Base-by-base conservation (phyloP, 2,329 filamentous ascomycete species). In the Xylariomycetidae sp. region DNA sequence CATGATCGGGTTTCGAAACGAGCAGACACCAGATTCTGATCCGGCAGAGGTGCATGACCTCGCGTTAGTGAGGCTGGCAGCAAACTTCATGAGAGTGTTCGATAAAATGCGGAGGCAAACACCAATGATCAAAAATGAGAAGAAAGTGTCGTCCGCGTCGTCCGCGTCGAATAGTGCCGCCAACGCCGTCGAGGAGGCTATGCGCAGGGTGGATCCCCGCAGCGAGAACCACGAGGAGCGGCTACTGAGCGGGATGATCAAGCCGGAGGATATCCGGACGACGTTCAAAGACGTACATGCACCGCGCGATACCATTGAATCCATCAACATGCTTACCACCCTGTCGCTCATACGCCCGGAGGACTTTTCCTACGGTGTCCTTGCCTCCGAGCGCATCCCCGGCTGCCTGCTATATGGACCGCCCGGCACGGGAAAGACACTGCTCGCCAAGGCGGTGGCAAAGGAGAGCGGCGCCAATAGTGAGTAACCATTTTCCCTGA, bases 331-430 rank as follows among this genome's bases (percentile, higher is more conserved):
- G 5, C 72, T 96, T 31, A 98, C 92, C 0, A 86, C 85, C 1
- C 68, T 98, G 13, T 92, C 89, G 1, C 70, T 98, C 5, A 70
- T 86, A 31, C 79, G 90, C 0, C 92, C 92, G 0, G 89, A 96
- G 42, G 90, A 89, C n/a, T 98, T 96, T 61, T 81, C 80, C 9
- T 98, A 98, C 48, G 92, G 92, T 59, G 86, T 98, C 4, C 73
- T 98, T 10, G 85, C 88, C 2, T 86, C 80, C 1, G 89, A 96
- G 54, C 85, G 87, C 48, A 93, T 98, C 30, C 85, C 89, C 0
- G 92, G 92, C 10, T 79, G 92, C 29, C 74, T 95, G 1, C 68
- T 95, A 0, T 95, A 95, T 49, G 89, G 88, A 0, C 88, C 88
- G 7, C 89, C 88, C 0, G 88, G 88, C 18, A 88, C 79, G 3